Conservation (phyloP, 495 filamentous ascomycete genomes). For the Lophiotrema nucula region DNA sequence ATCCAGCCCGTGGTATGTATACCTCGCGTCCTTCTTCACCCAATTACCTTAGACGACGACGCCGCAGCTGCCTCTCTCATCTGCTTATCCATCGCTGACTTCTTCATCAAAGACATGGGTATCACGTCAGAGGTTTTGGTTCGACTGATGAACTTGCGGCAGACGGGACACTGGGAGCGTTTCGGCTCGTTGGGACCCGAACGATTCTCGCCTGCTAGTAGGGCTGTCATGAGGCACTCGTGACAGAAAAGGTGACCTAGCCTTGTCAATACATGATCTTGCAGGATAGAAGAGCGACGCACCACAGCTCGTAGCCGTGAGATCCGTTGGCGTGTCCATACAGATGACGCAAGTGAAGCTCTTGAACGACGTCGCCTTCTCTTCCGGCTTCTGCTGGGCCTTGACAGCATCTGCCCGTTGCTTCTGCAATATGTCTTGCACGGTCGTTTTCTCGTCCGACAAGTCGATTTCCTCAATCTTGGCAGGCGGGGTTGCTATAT, state of each 20-base stretch:
- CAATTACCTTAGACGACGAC: no score
- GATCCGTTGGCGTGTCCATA: conserved; percentile 70
- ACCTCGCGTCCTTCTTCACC: no score
- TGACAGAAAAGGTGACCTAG: conserved; percentile 85
- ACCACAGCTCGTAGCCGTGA: conserved; percentile 84
- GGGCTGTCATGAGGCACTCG: conserved; percentile 71
- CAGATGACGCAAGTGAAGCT: conserved; percentile 77
- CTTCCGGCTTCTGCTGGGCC: conserved; percentile 52
- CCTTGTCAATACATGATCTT: not conserved
- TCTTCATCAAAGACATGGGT: conserved; percentile 36
- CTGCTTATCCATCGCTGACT: no score
- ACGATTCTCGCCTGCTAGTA: conserved; percentile 59
- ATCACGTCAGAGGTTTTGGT: conserved; percentile 35
- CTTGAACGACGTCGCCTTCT: conserved; percentile 55
- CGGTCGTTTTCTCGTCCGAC: conserved; percentile 48
- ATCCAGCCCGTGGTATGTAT: no score
- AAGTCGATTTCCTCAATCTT: conserved; percentile 51
- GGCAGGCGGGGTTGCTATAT: conserved; percentile 13
- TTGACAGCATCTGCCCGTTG: conserved; percentile 51
- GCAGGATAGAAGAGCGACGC: conserved; percentile 43
- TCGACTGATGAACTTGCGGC: conserved; percentile 37
- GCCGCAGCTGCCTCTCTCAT: no score
- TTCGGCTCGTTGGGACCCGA: conserved; percentile 25
- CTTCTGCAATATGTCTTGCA: conserved; percentile 50
- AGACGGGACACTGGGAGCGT: conserved; percentile 42